Percentiles rank a stretch among this genome's conserved stretches.
phyloP scores from a whole-genome alignment of 306 rosid genomes.

The Malus orientalis region DNA sequence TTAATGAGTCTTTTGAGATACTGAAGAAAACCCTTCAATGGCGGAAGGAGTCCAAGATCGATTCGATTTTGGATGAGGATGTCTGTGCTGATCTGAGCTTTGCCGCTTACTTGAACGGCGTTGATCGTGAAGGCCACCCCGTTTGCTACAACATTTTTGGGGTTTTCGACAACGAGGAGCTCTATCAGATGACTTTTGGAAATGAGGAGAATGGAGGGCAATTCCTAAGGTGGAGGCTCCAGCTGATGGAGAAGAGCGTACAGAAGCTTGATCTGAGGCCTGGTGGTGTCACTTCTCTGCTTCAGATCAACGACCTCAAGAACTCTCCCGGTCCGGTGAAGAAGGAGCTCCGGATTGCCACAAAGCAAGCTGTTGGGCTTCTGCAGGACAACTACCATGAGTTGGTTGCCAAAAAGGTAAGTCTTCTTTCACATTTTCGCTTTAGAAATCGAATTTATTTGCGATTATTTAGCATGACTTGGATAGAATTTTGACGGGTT shows the following conservation, averaged over 20 bases:
- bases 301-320: slow-evolving; percentile 73
- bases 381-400: slow-evolving; percentile 94
- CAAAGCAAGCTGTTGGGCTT: slow-evolving; percentile 68
- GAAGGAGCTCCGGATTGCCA: slow-evolving; percentile 67
- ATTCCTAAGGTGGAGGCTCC: slow-evolving; percentile 81
- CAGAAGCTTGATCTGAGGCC: slow-evolving; percentile 54
- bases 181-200: slow-evolving; percentile 61
- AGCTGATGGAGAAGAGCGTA: slow-evolving; percentile 70
- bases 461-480: not conserved
- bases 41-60: slow-evolving; percentile 63
- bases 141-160: slow-evolving; percentile 88
- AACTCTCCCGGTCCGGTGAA: slow-evolving; percentile 69
- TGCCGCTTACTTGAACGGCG: slow-evolving; percentile 49
- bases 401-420: slow-evolving; percentile 78
- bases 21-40: slow-evolving; percentile 58
- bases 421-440: not conserved
- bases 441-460: not conserved
- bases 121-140: slow-evolving; percentile 60
- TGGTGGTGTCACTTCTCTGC: slow-evolving; percentile 41
- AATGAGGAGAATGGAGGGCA: slow-evolving; percentile 66
- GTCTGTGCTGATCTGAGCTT: slow-evolving; percentile 45
- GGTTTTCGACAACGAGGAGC: slow-evolving; percentile 54
- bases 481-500: not conserved
- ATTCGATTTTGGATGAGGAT: slow-evolving; percentile 50
- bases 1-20: slow-evolving; percentile 60